Base-by-base conservation (phyloP, 2,329 filamentous ascomycete species). In the Aureobasidium mangrovei region DNA sequence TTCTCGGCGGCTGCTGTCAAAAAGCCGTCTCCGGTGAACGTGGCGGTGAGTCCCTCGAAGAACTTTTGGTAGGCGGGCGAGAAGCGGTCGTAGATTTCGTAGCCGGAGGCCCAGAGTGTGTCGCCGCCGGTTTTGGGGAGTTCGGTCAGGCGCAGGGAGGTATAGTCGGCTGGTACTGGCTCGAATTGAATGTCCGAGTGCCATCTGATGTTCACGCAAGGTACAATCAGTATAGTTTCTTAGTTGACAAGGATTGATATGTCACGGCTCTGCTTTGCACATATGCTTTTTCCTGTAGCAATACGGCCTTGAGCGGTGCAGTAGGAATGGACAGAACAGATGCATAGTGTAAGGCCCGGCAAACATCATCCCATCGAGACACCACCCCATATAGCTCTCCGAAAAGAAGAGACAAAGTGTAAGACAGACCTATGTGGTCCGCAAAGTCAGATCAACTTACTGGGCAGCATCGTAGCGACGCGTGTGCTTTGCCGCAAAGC, bases 61-160 rank as follows among this genome's bases (percentile, higher is more conserved):
- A 80, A 81, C 57, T 72, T 77, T 61, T 82, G 79, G 74, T 81
- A 80, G 32, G 70, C 66, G 0, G 73, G 66, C 0, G 77, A 80
- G 12, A 82, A 73, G 24, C 74, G 70, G 58, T 82, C 79, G 58
- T 81, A 82, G 32, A 77, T 75, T 5, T 77, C 79, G 59, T 82
- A 82, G 60, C 78, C 76, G 0, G 75, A 79, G 1, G 77, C 61
- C 61, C 61, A 63, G 12, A 63, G 56, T 8, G 62, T 64, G 31
- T 64, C 62, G 32, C 62, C 60, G 18, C 80, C 81, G 0, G 76
- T 67, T 7, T 57, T 24, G 56, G 68, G 68, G 27, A 71, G 56
- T 52, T 69, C 58, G 3, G 64, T 67, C 55, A 72, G 54, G 12
- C 68, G 65, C 4, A 72, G 58, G 0, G 64, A 67, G 1, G 69